Conservation (phyloP, 306 rosid species). For the Leucaena leucocephala region DNA sequence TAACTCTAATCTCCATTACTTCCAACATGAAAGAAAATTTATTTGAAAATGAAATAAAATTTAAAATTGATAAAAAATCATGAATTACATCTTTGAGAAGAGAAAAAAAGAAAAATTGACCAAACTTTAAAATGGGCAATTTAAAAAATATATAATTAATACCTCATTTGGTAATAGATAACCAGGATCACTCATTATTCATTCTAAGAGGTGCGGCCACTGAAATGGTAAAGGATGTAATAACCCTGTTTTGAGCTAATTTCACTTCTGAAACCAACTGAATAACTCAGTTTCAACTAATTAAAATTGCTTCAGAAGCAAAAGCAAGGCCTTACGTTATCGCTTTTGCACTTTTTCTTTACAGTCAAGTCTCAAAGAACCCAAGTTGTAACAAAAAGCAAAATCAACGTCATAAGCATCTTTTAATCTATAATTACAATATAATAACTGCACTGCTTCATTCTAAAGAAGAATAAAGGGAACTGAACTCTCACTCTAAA, state of each 20-base stretch:
- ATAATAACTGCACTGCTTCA: neutral
- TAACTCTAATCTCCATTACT: too few relatives aligned
- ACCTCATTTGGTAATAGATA: too few relatives aligned
- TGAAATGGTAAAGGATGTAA: neutral
- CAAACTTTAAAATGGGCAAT: too few relatives aligned
- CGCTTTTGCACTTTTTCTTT: constrained; percentile 28
- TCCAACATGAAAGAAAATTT: too few relatives aligned
- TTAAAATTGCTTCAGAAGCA: constrained; percentile 42
- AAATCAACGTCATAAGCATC: constrained; percentile 33
- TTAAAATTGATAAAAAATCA: too few relatives aligned
- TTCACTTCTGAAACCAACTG: constrained; percentile 39
- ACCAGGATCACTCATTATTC: too few relatives aligned
- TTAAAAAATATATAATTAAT: too few relatives aligned
- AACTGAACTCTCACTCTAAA: constrained; percentile 30
- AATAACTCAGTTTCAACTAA: constrained; percentile 46
- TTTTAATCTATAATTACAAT: neutral
- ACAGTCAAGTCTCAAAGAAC: constrained; percentile 43
- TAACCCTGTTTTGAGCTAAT: neutral
- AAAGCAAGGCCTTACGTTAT: constrained; percentile 34
- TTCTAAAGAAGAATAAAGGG: constrained; percentile 20
- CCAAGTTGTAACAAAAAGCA: constrained; percentile 31
- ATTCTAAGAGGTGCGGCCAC: too few relatives aligned
- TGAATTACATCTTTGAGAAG: too few relatives aligned
- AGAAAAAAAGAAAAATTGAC: too few relatives aligned
- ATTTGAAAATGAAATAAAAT: too few relatives aligned